These are phyloP conservation scores for Turnera subulata DNA, from an alignment of 345 rosid species.

Conservation along the genomic window DNA sequence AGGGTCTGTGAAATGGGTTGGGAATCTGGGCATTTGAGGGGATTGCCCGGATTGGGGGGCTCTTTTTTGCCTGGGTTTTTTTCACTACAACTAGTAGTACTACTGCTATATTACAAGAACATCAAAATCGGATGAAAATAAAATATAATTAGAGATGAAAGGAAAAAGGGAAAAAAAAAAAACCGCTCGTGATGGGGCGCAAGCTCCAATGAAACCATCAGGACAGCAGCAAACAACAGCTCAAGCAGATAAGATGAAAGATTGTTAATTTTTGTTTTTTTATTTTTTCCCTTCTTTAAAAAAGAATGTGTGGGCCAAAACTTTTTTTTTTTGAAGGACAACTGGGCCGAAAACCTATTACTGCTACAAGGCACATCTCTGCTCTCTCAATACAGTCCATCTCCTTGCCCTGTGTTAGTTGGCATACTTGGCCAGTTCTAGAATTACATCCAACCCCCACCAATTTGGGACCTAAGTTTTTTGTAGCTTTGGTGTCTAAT, in stretches of 20 bases:
- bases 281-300: neutral
- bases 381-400: no score
- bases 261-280: neutral
- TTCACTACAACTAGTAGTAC: conserved; percentile 22
- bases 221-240: conserved; percentile 24
- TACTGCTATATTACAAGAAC: conserved; percentile 34
- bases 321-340: no score
- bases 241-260: conserved; percentile 39
- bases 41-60: conserved; percentile 31
- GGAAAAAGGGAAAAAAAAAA: no score
- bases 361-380: no score
- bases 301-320: neutral
- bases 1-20: conserved; percentile 21
- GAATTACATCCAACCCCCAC: no score
- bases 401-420: no score
- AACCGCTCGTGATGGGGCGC: conserved; percentile 56
- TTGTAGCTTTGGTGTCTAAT: no score
- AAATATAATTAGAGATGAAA: no score
- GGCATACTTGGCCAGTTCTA: no score
- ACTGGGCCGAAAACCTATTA: no score
- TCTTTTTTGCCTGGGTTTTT: conserved; percentile 29
- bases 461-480: no score
- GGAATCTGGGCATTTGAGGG: conserved; percentile 47
- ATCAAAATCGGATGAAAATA: neutral
- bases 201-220: conserved; percentile 33